Evolutionary conservation across 192 early-diverging fungal genomes (phyloP).

Genomic region (Lunasporangiospora selenospora): DNA sequence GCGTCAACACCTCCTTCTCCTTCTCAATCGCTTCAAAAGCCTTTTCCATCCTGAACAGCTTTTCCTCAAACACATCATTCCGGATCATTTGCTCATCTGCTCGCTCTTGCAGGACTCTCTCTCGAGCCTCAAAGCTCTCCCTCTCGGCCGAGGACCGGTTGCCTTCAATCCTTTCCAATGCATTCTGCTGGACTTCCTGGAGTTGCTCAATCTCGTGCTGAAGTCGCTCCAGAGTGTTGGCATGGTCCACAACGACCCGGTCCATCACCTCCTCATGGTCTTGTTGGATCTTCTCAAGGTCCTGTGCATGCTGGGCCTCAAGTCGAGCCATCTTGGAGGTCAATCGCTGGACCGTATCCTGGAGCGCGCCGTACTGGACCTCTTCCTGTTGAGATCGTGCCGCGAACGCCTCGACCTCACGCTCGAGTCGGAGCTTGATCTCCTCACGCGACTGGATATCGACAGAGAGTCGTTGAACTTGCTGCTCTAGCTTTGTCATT

Average conservation of each 20-base stretch:
- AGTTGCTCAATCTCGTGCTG: slow-evolving; percentile 3
- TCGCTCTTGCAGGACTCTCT: slow-evolving; percentile 20
- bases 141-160: neutral
- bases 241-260: slow-evolving; percentile 10
- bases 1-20: slow-evolving; percentile 10
- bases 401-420: slow-evolving; percentile 7
- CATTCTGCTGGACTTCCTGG: too few species aligned
- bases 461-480: neutral
- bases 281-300: slow-evolving; percentile 17
- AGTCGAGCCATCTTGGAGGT: slow-evolving; percentile 28
- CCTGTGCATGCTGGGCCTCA: slow-evolving; percentile 25
- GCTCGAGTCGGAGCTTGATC: neutral
- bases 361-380: slow-evolving; percentile 24
- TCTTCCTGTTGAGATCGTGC: slow-evolving; percentile 27
- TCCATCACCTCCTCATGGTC: slow-evolving; percentile 13
- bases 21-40: neutral
- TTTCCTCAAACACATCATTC: slow-evolving; percentile 17
- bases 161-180: neutral
- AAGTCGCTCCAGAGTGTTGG: slow-evolving; percentile 1
- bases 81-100: neutral
- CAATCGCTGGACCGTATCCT: slow-evolving; percentile 34
- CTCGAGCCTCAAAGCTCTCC: slow-evolving; percentile 14
- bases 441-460: slow-evolving; percentile 5
- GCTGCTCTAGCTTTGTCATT: slow-evolving; percentile 14
- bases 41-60: slow-evolving; percentile 18